Evolutionary conservation across 768 basidiomycete genomes (phyloP), one percentile per base, ranked within the genome.

Genomic region (Steccherinum ochraceum): DNA sequence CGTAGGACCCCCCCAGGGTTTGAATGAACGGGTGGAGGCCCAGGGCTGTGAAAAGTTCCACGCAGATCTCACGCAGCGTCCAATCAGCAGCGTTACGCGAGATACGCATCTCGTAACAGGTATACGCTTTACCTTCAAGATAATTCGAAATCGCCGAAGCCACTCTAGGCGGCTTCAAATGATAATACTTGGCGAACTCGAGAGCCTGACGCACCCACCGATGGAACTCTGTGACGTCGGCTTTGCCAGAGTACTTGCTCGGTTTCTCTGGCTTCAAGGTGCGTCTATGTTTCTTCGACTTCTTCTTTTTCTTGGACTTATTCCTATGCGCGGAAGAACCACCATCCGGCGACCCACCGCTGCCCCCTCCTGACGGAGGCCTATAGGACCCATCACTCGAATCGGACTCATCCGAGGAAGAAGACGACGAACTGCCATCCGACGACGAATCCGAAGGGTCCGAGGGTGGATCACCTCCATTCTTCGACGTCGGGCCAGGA

Each of bases 91-190:
- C 57, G 0, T 52, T 35, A 0, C 43, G 7, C 0, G 61, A 54
- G 5, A 66, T 57, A 19, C 58, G 46, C 16, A 54, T 59, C 27
- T 58, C 59, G 51, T 55, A 65, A 46, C 64, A 67, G 4, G 53
- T 55, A 43, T 64, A 63, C 0, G 70, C 71, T 0, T 57, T 58
- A 0, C 62, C 67, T 0, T 51, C 62, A 3, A 76, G 52, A 58
- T 58, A 73, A 11, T 62, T 39, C 11, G 35, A 39, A 11, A 39
- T n/a, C 35, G n/a, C 35, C n/a, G 35, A 39, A n/a, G n/a, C 35
- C n/a, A 11, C 11, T n/a, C 11, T 39, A 39, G 35, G 11, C 11
- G 35, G 35, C n/a, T 39, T n/a, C 11, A 39, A 11, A 39, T 39
- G 11, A 39, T 39, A 39, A 39, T n/a, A 11, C 35, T 39, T 39